Evolutionary conservation across 2,329 filamentous ascomycete genomes (phyloP).

Genomic region (Calonectria crousiana): DNA sequence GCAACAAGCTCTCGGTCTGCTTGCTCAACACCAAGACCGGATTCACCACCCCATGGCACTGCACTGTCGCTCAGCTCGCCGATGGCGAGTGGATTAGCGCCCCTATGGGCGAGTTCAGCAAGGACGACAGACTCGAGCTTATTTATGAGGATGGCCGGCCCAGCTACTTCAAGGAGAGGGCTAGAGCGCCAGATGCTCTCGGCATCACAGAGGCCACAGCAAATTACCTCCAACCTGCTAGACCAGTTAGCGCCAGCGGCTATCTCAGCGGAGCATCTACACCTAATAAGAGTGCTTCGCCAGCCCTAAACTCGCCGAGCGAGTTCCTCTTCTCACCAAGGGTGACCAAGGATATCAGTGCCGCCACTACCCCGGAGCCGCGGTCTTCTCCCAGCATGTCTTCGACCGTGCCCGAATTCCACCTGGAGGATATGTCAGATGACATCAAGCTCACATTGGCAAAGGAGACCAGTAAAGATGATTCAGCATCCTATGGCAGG

Average conservation of each 20-base stretch:
- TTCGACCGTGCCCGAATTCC: not conserved
- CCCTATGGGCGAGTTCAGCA: conserved; percentile 42
- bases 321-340: not conserved
- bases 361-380: not conserved
- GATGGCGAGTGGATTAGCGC: conserved; percentile 43
- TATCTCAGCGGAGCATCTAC: conserved; percentile 16
- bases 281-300: not conserved
- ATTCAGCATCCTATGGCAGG: conserved; percentile 28
- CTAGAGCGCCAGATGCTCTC: not conserved
- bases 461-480: not conserved
- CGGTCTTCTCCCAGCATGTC: not conserved
- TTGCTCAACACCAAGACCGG: conserved; percentile 46
- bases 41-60: conserved; percentile 50
- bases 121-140: conserved; percentile 37
- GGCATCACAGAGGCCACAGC: conserved; percentile 12
- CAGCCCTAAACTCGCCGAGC: not conserved
- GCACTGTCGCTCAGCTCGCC: conserved; percentile 33
- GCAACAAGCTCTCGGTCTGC: conserved; percentile 45
- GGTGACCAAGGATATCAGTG: not conserved
- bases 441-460: no score
- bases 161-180: conserved; percentile 36
- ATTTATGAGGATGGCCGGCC: conserved; percentile 39
- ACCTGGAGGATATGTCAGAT: not conserved
- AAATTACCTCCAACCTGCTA: not conserved
- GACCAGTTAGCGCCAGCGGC: not conserved